phyloP scores from a whole-genome alignment of 2,329 filamentous ascomycete species.

The Trichoderma koningiopsis region DNA sequence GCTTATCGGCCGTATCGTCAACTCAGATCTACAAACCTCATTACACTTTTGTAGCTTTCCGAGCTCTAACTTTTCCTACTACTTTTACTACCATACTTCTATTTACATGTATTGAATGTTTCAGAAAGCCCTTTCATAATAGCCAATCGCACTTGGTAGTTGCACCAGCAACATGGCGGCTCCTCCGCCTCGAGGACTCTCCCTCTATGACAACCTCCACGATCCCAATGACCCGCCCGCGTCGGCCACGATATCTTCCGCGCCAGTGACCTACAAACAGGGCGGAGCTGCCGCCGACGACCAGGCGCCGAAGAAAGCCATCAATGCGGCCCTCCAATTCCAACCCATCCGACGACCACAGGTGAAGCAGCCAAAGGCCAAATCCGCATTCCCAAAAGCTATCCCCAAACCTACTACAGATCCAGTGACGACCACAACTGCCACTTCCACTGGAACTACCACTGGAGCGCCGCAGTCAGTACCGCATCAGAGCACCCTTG shows the following conservation, averaged over 20 bases:
- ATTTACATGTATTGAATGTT: neutral
- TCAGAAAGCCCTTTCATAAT: neutral
- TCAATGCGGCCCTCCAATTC: slow-evolving; percentile 71
- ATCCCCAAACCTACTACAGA: slow-evolving; percentile 37
- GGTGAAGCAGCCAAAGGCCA: slow-evolving; percentile 58
- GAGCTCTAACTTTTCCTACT: neutral
- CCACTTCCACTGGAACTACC: slow-evolving; percentile 31
- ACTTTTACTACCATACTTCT: neutral
- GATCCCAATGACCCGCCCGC: slow-evolving; percentile 56
- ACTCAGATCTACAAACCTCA: neutral
- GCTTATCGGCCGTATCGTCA: slow-evolving; percentile 3
- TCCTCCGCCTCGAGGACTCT: slow-evolving; percentile 57
- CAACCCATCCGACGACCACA: slow-evolving; percentile 83
- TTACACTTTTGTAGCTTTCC: neutral
- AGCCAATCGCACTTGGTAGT: neutral
- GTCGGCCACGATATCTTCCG: slow-evolving; percentile 72
- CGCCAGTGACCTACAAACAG: slow-evolving; percentile 71
- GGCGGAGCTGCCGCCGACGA: slow-evolving; percentile 49
- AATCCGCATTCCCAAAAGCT: slow-evolving; percentile 58
- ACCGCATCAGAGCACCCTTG: slow-evolving; percentile 67
- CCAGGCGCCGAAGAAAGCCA: slow-evolving; percentile 59
- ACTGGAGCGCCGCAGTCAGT: slow-evolving; percentile 40
- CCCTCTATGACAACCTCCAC: slow-evolving; percentile 83
- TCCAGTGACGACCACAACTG: slow-evolving; percentile 40
- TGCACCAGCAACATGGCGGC: slow-evolving; percentile 33